Base-by-base conservation (phyloP, 345 rosid species). In the Sonneratia caseolaris region DNA sequence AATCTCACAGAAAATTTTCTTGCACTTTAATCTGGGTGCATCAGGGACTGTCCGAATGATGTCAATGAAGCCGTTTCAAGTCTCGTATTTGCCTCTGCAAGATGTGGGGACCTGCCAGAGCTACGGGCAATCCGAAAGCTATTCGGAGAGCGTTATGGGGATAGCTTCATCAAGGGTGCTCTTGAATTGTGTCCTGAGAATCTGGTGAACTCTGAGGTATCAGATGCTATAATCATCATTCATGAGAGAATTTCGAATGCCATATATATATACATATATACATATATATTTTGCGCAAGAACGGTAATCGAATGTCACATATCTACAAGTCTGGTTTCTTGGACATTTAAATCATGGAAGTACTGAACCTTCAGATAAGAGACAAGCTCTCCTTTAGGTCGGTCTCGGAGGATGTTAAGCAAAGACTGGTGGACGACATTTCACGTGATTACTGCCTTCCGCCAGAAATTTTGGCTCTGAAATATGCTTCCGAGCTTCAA, bases 21-120 rank as follows among this genome's bases (percentile, higher is more conserved):
- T 67, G 24, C 14, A 42, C 11, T 36, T 3, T 8, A 65, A 65
- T 65, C 42, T 13, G 5, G 2, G 21, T 68, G 47, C 35, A 73
- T 74, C 82, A 91, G 97, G 84, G 91, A 84, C 65, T 80, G 86
- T 76, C 87, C 88, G 19, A 84, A 89, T 72, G 90, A 90, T 38
- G 79, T 90, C 73, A 89, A 86, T 3, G 97, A 92, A 84, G 97
- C 97, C n/a, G 84, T 90, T 84, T 92, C 97, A 11, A 95, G 84
- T 74, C 89, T 90, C 27, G 81, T 92, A 74, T 95, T 76, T 80
- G 92, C 97, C 55, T 95, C 97, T 37, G 81, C 93, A 7, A 86
- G 97, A 71, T 89, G 96, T 57, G 94, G 94, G 13, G 97, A 90
- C 55, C 75, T 95, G 65, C 97, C 87, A 10, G 96, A 95, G 82